phyloP scores from a whole-genome alignment of 2,329 filamentous ascomycete species.

The Sclerotinia glacialis region DNA sequence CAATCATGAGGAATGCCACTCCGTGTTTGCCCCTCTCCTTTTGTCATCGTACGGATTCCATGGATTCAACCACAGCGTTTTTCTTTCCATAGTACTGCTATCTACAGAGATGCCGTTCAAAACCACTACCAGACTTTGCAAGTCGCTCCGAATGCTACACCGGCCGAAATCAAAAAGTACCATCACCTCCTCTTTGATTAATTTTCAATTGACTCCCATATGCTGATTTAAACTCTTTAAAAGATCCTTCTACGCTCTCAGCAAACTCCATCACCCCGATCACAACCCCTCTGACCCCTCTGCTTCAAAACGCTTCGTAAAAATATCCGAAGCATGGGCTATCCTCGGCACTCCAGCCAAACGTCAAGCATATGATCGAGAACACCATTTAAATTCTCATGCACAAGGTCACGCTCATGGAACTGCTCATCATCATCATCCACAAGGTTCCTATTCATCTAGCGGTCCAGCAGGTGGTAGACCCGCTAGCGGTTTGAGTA shows the following conservation, averaged over 20 bases:
- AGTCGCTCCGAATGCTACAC: conserved; percentile 65
- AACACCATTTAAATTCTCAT: conserved; percentile 40
- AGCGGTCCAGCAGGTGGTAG: conserved; percentile 67
- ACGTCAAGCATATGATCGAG: conserved; percentile 77
- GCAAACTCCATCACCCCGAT: conserved; percentile 90
- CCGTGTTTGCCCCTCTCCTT: conserved; percentile 39
- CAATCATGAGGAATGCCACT: conserved; percentile 54
- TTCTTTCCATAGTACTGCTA: conserved; percentile 51
- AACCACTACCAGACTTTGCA: conserved; percentile 83
- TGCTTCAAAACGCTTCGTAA: conserved; percentile 74
- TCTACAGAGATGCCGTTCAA: conserved; percentile 37
- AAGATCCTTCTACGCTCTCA: conserved; percentile 85
- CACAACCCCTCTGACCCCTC: conserved; percentile 73
- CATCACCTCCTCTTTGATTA: conserved; percentile 6
- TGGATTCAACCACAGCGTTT: conserved; percentile 27
- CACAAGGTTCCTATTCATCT: conserved; percentile 54
- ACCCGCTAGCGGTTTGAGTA: conserved; percentile 76
- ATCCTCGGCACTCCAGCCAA: conserved; percentile 70
- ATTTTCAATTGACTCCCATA: background rate
- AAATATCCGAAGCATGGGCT: conserved; percentile 80
- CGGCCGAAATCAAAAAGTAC: conserved; percentile 81
- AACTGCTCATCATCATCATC: conserved; percentile 32
- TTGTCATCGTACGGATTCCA: conserved; percentile 22
- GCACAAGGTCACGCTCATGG: background rate
- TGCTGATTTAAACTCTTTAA: conserved; percentile 36